phyloP scores from a whole-genome alignment of 2,329 filamentous ascomycete species.

The Elsinoe perseae region DNA sequence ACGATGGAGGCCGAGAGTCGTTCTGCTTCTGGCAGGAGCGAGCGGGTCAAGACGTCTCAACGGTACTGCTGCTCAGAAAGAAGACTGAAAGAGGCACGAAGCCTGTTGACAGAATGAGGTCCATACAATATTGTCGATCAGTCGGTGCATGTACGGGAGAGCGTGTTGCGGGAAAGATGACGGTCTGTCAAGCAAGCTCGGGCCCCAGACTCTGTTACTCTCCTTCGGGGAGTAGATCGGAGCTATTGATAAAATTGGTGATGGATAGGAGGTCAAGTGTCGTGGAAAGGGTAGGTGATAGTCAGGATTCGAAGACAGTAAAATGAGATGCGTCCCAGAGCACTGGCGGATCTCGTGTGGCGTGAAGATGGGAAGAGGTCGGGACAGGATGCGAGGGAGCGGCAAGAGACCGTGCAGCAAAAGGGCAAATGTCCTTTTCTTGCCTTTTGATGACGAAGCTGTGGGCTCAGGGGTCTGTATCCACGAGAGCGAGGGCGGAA shows the following conservation, averaged over 20 bases:
- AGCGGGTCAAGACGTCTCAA: conserved; percentile 3
- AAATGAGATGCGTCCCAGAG: conserved; percentile 15
- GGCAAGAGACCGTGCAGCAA: conserved; percentile 1
- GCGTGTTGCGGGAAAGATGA: not conserved
- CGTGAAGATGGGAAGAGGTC: conserved; percentile 10
- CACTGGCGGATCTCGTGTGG: conserved; percentile 13
- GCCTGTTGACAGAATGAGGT: conserved; percentile 13
- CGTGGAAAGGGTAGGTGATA: not conserved
- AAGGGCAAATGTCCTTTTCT: conserved; percentile 5
- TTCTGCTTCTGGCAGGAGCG: conserved; percentile 7
- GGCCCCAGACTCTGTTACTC: not conserved
- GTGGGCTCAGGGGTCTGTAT: conserved; percentile 10
- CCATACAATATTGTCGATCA: conserved; percentile 13
- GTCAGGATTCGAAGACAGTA: conserved; percentile 6
- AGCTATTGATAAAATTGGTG: conserved; percentile 5
- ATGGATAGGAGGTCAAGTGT: conserved; percentile 1
- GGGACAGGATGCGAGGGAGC: conserved; percentile 14
- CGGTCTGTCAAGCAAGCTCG: conserved; percentile 1
- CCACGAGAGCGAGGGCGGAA: not conserved
- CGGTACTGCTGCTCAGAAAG: conserved; percentile 12
- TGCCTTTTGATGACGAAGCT: conserved; percentile 14
- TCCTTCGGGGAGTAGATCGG: not conserved
- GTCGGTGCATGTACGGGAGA: conserved; percentile 5
- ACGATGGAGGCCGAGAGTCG: not conserved
- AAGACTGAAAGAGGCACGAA: conserved; percentile 12